Evolutionary conservation across 2,329 filamentous ascomycete species (phyloP), one percentile per base, ranked within the genome.

Genomic region (Huntiella bhutanensis): DNA sequence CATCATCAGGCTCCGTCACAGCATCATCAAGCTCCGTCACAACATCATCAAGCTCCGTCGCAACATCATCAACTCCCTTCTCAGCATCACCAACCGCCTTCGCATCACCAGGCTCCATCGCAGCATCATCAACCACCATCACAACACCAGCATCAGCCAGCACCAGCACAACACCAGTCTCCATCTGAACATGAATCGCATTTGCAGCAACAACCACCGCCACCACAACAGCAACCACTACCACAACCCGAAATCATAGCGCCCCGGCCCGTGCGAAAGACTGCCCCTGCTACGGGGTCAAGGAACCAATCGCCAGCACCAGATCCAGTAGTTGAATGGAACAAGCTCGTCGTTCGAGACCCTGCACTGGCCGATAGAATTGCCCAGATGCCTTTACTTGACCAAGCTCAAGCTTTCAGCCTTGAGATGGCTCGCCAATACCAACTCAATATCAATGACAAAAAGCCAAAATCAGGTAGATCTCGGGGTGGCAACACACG

Each of bases 251-350:
- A 38, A 45, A 45, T 43, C 19, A 55, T 49, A 37, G 55, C 52
- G 49, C 52, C 47, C 13, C 54, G 49, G 22, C 51, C 43, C 12
- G 11, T 45, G 12, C 35, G 35, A 7, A 35, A 45, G 33, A n/a
- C 10, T 16, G 13, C 33, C 33, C 19, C 43, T 15, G 19, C 52
- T 54, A 10, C 22, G 6, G 6, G 22, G 6, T 28, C 22, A 28
- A 28, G 22, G 22, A 28, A 28, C 8, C 50, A 60, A 64, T 15
- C 55, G 57, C 35, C 61, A 58, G 32, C 62, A 67, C 39, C 66
- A 64, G 3, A 4, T 66, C 66, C 4, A 82, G 92, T 56, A 70
- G 73, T 19, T 37, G 80, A 87, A 52, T 94, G 86, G 87, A 77
- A 74, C 49, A 72, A 75, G 4, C 84, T 91, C 47, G 61, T 87